phyloP scores from a whole-genome alignment of 306 rosid species.

The Trichosanthes cucumerina region DNA sequence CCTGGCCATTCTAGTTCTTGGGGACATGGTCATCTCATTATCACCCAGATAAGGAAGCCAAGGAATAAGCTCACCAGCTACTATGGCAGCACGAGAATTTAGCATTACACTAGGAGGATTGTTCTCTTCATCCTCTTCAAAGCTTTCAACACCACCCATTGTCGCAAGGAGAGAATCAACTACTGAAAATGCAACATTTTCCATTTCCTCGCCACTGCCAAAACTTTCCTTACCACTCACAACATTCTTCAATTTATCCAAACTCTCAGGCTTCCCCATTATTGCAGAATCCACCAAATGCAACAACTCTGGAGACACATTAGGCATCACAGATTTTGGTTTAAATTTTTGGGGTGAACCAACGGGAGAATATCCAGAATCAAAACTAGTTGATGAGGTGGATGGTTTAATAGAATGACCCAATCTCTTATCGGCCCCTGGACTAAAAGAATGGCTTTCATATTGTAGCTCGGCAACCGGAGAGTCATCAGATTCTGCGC shows the following conservation, averaged over 20 bases:
- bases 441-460: slow-evolving; percentile 30
- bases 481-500: slow-evolving; percentile 32
- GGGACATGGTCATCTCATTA: slow-evolving; percentile 60
- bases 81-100: slow-evolving; percentile 94
- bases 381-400: slow-evolving; percentile 36
- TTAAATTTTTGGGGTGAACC: slow-evolving; percentile 50
- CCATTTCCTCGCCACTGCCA: slow-evolving; percentile 67
- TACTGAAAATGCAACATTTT: slow-evolving; percentile 50
- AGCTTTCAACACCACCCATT: slow-evolving; percentile 99
- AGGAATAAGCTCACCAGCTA: slow-evolving; percentile 85
- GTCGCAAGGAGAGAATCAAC: slow-evolving; percentile 96
- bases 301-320: slow-evolving; percentile 77
- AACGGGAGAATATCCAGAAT: slow-evolving; percentile 51
- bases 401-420: slow-evolving; percentile 34
- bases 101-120: slow-evolving; percentile 99
- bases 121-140: slow-evolving; percentile 77
- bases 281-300: slow-evolving; percentile 98
- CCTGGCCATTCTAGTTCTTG: slow-evolving; percentile 88
- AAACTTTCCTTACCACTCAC: slow-evolving; percentile 71
- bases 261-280: slow-evolving; percentile 91
- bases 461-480: slow-evolving; percentile 32
- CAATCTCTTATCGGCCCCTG: slow-evolving; percentile 34
- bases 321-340: slow-evolving; percentile 47
- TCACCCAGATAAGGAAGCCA: slow-evolving; percentile 90
- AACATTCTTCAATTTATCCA: slow-evolving; percentile 80